phyloP scores from a whole-genome alignment of 805 yeast genomes.

The Pichia nanzhaoensis region DNA sequence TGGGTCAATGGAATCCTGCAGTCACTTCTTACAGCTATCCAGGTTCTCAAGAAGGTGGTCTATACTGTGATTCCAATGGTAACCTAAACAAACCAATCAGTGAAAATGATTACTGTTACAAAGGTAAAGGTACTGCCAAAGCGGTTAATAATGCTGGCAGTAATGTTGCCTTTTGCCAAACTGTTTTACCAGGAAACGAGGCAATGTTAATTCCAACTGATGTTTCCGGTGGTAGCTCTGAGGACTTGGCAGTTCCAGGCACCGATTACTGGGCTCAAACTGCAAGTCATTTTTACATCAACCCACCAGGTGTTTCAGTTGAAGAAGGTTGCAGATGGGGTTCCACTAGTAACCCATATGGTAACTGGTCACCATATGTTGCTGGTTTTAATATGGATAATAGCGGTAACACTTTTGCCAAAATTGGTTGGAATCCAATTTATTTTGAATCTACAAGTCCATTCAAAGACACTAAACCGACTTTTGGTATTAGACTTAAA shows the following conservation, averaged over 20 bases:
- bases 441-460: conserved; percentile 55
- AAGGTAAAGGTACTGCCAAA: conserved; percentile 70
- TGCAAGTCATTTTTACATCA: conserved; percentile 80
- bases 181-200: conserved; percentile 90
- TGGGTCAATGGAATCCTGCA: conserved; percentile 82
- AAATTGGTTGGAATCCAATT: conserved; percentile 88
- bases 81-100: conserved; percentile 54
- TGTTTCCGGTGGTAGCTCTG: conserved; percentile 42
- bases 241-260: conserved; percentile 75
- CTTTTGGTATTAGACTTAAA: conserved; percentile 63
- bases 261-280: conserved; percentile 79
- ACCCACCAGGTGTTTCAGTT: conserved; percentile 74
- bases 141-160: conserved; percentile 45
- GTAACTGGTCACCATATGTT: conserved; percentile 93
- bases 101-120: conserved; percentile 57
- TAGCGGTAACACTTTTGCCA: conserved; percentile 65
- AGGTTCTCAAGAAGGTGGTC: conserved; percentile 74
- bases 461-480: conserved; percentile 50
- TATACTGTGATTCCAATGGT: conserved; percentile 70
- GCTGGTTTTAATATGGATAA: conserved; percentile 84
- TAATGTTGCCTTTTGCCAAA: conserved; percentile 81
- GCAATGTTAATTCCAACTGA: conserved; percentile 87
- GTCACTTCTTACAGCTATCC: conserved; percentile 74
- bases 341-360: conserved; percentile 53
- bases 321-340: conserved; percentile 87